Conservation (phyloP, 805 yeast species). For the Spathaspora sp. region DNA sequence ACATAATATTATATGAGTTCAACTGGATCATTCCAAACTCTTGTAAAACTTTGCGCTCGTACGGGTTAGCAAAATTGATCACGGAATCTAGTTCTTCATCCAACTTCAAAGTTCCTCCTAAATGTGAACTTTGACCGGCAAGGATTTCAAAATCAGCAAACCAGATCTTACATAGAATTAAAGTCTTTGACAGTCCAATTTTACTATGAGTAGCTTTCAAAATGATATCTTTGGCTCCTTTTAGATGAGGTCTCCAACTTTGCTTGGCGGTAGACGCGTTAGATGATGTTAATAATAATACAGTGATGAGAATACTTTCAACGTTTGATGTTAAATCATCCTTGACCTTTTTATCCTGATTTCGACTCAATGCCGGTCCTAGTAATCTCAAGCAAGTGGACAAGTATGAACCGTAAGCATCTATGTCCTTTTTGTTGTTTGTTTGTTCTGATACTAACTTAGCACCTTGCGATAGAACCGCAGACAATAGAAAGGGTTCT, state of each 20-base stretch:
- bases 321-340: slow-evolving; percentile 37
- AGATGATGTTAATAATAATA: slow-evolving; percentile 58
- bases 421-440: slow-evolving; percentile 9
- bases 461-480: slow-evolving; percentile 72
- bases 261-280: slow-evolving; percentile 52
- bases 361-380: slow-evolving; percentile 39
- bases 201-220: slow-evolving; percentile 32
- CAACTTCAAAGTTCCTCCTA: slow-evolving; percentile 53
- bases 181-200: slow-evolving; percentile 29
- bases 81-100: slow-evolving; percentile 43
- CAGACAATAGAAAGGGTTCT: slow-evolving; percentile 66
- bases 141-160: slow-evolving; percentile 51
- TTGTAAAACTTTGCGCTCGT: slow-evolving; percentile 32
- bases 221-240: slow-evolving; percentile 61
- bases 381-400: slow-evolving; percentile 58
- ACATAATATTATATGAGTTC: slow-evolving; percentile 45
- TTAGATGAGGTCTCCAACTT: slow-evolving; percentile 62
- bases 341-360: slow-evolving; percentile 8
- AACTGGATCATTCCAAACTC: slow-evolving; percentile 38
- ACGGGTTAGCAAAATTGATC: slow-evolving; percentile 14
- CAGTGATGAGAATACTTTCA: slow-evolving; percentile 64
- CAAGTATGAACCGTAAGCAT: slow-evolving; percentile 57
- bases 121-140: slow-evolving; percentile 52
- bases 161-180: slow-evolving; percentile 57
- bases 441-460: slow-evolving; percentile 45